Evolutionary conservation across 2,329 filamentous ascomycete genomes (phyloP), one percentile per base, ranked within the genome.

Genomic region (Pleomassaria siparia): DNA sequence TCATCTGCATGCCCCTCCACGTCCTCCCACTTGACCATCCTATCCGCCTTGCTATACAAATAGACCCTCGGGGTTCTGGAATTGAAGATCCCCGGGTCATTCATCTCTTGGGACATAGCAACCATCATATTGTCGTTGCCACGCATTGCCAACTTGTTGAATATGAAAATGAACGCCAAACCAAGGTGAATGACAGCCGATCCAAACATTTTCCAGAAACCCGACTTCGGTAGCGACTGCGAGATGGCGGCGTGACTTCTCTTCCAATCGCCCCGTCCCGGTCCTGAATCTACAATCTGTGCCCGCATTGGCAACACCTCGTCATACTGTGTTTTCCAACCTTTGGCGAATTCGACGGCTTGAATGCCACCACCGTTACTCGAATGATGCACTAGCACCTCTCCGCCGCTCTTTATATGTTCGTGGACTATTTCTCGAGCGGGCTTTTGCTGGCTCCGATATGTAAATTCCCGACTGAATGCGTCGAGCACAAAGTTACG

Each of bases 41-140:
- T 71, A 52, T 86, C 83, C 40, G 75, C 76, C 49, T 76, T 78
- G 52, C 80, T 82, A 59, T 85, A 86, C 22, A 84, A 53, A 63
- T 83, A 85, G 47, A 84, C 56, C 42, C 79, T 72, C 15, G 75
- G 74, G 1, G 78, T 72, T 10, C 42, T 43, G 1, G 21, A 52
- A 29, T 62, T 51, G 47, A 70, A 69, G 1, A 66, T 40, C 2
- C 12, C 28, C 20, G 56, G 50, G 49, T 68, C 59, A 44, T 67
- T 69, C 40, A 71, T 43, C 45, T 64, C 43, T n/a, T 58, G 55
- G 35, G 61, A 60, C 20, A 70, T 39, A 2, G 58, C 40, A n/a
- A 62, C 42, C 51, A 68, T 63, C 26, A 51, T 56, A 16, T 64
- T 60, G 46, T 64, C 63, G 21, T 42, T 56, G 20, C 62, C n/a